Percentiles rank a stretch among this genome's conserved stretches.
Conservation (phyloP, 177 flowering plant genomes). For the Vitis hybrid region DNA sequence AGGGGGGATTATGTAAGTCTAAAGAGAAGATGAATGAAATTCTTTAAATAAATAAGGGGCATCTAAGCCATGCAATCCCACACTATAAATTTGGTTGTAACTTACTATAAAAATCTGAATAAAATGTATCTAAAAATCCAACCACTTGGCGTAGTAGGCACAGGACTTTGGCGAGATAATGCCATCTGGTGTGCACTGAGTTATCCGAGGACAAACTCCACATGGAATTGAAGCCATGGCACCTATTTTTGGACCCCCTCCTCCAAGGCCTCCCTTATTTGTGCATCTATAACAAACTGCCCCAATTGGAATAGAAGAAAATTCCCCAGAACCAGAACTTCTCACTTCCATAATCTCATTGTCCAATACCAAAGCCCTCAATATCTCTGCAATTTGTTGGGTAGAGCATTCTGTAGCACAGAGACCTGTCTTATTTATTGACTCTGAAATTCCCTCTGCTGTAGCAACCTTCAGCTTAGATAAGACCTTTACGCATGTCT, state of each 20-base stretch:
- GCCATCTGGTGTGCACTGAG: conserved; percentile 81
- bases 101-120: background rate
- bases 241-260: conserved; percentile 29
- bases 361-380: conserved; percentile 61
- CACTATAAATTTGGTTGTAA: background rate
- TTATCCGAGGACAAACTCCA: conserved; percentile 78
- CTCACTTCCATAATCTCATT: conserved; percentile 49
- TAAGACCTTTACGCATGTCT: conserved; percentile 31
- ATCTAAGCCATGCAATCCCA: background rate
- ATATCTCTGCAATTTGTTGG: conserved; percentile 49
- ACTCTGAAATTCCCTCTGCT: conserved; percentile 33
- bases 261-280: conserved; percentile 13
- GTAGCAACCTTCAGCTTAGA: conserved; percentile 41
- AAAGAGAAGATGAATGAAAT: too few relatives aligned
- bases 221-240: conserved; percentile 82
- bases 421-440: conserved; percentile 16
- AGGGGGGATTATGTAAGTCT: too few relatives aligned
- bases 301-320: conserved; percentile 50
- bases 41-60: background rate
- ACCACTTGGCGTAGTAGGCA: conserved; percentile 71
- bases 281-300: conserved; percentile 48
- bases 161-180: conserved; percentile 72
- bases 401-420: conserved; percentile 24
- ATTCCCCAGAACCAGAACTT: conserved; percentile 68
- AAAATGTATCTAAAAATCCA: conserved; percentile 49